Conservation (phyloP, 2,329 filamentous ascomycete genomes). For the Diaporthe citriasiana region DNA sequence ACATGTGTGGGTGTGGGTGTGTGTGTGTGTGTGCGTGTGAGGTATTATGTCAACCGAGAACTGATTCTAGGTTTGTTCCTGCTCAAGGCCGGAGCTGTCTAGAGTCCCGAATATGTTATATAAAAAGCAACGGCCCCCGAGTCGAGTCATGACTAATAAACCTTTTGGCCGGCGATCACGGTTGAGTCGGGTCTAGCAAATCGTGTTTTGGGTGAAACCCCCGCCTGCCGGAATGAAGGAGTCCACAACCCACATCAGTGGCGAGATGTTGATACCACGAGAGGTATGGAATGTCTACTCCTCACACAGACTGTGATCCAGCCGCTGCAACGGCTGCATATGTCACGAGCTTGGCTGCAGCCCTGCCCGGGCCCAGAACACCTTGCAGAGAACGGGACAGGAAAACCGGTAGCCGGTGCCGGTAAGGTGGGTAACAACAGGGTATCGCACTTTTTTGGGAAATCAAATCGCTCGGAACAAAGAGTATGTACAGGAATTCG, state of each 20-base stretch:
- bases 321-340: background rate
- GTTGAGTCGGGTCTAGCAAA: slow-evolving; percentile 19
- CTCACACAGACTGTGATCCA: background rate
- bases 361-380: slow-evolving; percentile 7
- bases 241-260: slow-evolving; percentile 19
- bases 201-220: slow-evolving; percentile 24
- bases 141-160: slow-evolving; percentile 30
- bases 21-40: background rate
- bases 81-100: background rate
- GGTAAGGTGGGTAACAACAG: slow-evolving; percentile 13
- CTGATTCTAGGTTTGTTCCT: background rate
- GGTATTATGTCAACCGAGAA: background rate
- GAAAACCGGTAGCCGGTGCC: background rate
- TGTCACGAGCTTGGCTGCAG: slow-evolving; percentile 15
- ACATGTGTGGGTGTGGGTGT: background rate
- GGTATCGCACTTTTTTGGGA: slow-evolving; percentile 30
- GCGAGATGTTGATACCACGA: slow-evolving; percentile 22
- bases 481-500: slow-evolving; percentile 22
- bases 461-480: slow-evolving; percentile 29
- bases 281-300: background rate
- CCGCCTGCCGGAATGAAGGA: slow-evolving; percentile 24
- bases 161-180: slow-evolving; percentile 27
- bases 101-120: background rate
- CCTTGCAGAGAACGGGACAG: background rate
- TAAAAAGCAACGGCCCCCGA: background rate